Evolutionary conservation across 345 rosid species (phyloP).

Genomic region (Euphorbia tirucalli): DNA sequence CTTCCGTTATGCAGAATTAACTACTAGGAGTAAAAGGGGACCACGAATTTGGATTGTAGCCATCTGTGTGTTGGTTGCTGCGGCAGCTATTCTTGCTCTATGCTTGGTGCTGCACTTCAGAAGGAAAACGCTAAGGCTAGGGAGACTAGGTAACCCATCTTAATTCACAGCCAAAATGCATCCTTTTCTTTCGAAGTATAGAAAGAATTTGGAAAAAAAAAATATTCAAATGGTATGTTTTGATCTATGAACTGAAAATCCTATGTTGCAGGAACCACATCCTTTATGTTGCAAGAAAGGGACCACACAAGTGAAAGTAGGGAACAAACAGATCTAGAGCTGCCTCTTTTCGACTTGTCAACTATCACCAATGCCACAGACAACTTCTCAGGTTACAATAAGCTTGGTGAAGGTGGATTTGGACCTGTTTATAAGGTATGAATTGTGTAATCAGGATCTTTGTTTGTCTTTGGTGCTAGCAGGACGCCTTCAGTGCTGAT

Average conservation of each 20-base stretch:
- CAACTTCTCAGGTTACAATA: slow-evolving; percentile 7
- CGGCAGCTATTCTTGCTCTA: background rate
- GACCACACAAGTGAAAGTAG: background rate
- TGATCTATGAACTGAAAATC: background rate
- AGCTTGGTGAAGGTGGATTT: slow-evolving; percentile 32
- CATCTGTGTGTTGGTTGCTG: slow-evolving; percentile 1
- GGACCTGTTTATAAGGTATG: slow-evolving; percentile 35
- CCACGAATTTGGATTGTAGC: slow-evolving; percentile 20
- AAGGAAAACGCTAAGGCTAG: slow-evolving; percentile 15
- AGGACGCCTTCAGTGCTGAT: too few relatives aligned
- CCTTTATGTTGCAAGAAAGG: slow-evolving; percentile 8
- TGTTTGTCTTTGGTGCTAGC: too few relatives aligned
- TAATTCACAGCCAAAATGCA: background rate
- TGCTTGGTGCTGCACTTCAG: slow-evolving; percentile 10
- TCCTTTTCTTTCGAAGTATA: background rate
- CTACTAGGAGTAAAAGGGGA: background rate
- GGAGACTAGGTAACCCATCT: slow-evolving; percentile 14
- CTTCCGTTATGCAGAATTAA: background rate
- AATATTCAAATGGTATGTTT: background rate
- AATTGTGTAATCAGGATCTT: too few relatives aligned
- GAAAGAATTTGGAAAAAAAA: background rate
- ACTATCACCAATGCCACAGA: slow-evolving; percentile 20
- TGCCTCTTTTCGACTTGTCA: slow-evolving; percentile 26
- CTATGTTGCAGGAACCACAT: background rate
- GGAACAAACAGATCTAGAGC: slow-evolving; percentile 14